Conservation (phyloP, 129 eudicot species). For the Flaveria brownii region DNA sequence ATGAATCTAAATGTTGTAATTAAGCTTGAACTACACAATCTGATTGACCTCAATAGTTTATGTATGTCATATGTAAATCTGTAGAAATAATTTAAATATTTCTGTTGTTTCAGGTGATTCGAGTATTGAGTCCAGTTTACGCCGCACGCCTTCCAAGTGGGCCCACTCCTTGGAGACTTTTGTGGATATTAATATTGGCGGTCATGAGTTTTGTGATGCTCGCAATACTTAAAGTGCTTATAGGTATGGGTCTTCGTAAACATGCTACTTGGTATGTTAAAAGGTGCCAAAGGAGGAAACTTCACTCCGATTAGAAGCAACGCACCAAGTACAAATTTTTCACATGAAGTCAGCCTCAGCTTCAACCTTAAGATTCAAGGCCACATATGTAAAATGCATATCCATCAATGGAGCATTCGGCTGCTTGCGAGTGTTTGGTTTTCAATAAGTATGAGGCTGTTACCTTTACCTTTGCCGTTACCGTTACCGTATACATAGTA, state of each 20-base stretch:
- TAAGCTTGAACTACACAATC: neutral
- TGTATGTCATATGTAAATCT: neutral
- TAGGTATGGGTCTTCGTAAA: constrained; percentile 82
- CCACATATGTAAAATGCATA: constrained; percentile 10
- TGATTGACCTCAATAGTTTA: neutral
- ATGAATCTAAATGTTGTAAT: neutral
- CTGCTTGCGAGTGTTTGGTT: constrained; percentile 4
- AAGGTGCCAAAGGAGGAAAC: constrained; percentile 77
- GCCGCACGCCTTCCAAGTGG: constrained; percentile 76
- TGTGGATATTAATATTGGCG: constrained; percentile 61
- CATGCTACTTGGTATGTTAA: constrained; percentile 86
- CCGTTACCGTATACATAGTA: constrained; percentile 13
- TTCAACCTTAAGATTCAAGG: constrained; percentile 2
- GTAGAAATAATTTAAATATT: no score
- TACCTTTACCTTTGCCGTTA: neutral
- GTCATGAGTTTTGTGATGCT: constrained; percentile 79
- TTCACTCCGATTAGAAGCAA: constrained; percentile 60
- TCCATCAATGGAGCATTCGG: neutral
- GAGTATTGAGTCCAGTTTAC: constrained; percentile 80
- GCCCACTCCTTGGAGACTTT: constrained; percentile 69
- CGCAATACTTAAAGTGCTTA: constrained; percentile 69
- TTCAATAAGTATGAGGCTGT: constrained; percentile 31
- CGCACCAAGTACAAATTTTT: constrained; percentile 8
- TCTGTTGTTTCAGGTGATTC: constrained; percentile 59
- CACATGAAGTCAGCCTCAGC: constrained; percentile 15